Base-by-base conservation (phyloP, 345 rosid species). In the Bretschneidera sinensis region DNA sequence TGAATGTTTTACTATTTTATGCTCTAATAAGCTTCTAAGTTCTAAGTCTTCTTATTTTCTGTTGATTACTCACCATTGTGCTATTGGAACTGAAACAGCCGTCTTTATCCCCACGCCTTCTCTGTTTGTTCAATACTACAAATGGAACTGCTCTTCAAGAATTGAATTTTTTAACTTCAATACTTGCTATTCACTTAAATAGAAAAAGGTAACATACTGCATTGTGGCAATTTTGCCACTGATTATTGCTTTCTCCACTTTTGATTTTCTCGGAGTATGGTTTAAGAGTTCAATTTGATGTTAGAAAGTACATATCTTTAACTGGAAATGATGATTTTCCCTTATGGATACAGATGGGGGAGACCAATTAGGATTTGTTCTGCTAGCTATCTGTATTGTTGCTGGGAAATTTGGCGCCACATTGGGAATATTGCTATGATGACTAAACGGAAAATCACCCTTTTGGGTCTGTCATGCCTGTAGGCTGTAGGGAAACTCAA, bases 101-200 rank as follows among this genome's bases (percentile, higher is more conserved):
- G 54, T 79, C 88, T 59, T 73, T 88, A 55, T 88, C 98, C 1
- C 98, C 98, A 1, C 76, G 98, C 50, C 78, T 89, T 4, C 85
- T 92, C 11, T 87, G 88, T 71, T 77, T 92, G 62, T 92, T 92
- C 69, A 82, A 92, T 71, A 86, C 95, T 5, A 71, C 74, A 9
- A 80, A 76, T 0, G 86, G 88, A 65, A 61, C 80, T 70, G 69
- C 92, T 60, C 87, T 88, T 17, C 81, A 90, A 18, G 89, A 88
- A 64, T 54, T 88, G 70, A 88, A 79, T 61, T 92, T 92, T 51
- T 61, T 88, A 21, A 88, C 98, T 59, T 86, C 98, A 6, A 69
- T 92, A n/a, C 83, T 88, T 55, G 92, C 96, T 18, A 81, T 92
- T 55, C 90, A 87, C 39, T 81, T 92, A 67, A 92, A 88, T 63